Evolutionary conservation across 306 rosid species (phyloP).

Genomic region (Inga leiocalycina): DNA sequence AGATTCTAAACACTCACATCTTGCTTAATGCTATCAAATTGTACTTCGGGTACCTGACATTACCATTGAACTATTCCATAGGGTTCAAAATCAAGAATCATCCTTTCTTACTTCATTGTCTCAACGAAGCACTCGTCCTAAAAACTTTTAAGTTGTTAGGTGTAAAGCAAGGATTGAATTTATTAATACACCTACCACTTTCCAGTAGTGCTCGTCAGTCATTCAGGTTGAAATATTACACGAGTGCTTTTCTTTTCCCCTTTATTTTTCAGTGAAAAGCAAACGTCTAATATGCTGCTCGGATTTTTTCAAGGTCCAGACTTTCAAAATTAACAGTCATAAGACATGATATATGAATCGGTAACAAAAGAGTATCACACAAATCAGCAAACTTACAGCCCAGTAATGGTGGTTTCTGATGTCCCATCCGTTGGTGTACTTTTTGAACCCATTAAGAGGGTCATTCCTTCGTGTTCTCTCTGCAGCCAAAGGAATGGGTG

Average conservation of each 20-base stretch:
- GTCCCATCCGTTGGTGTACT: constrained; percentile 75
- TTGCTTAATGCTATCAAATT: constrained; percentile 21
- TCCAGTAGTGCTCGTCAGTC: constrained; percentile 5
- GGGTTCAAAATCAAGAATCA: constrained; percentile 4
- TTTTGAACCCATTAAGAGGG: constrained; percentile 55
- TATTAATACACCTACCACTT: not conserved
- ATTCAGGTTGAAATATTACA: not conserved
- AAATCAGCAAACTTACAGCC: constrained; percentile 51
- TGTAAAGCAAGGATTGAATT: not conserved
- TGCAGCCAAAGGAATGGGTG: constrained; percentile 61
- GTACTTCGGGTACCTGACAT: not conserved
- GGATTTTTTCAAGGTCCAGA: not conserved
- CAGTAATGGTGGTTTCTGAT: constrained; percentile 62
- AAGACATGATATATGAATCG: not conserved
- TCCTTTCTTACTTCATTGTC: not conserved
- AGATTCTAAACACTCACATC: not conserved
- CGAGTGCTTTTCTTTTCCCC: not conserved
- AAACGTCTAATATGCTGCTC: not conserved
- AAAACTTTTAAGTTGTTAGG: not conserved
- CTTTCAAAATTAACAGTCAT: not conserved
- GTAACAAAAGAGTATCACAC: not conserved
- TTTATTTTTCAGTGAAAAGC: not conserved
- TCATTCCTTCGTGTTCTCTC: constrained; percentile 65
- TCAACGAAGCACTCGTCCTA: not conserved
- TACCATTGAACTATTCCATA: not conserved